Evolutionary conservation across 2,329 filamentous ascomycete genomes (phyloP).

Genomic region (Ophiosphaerella herpotricha): DNA sequence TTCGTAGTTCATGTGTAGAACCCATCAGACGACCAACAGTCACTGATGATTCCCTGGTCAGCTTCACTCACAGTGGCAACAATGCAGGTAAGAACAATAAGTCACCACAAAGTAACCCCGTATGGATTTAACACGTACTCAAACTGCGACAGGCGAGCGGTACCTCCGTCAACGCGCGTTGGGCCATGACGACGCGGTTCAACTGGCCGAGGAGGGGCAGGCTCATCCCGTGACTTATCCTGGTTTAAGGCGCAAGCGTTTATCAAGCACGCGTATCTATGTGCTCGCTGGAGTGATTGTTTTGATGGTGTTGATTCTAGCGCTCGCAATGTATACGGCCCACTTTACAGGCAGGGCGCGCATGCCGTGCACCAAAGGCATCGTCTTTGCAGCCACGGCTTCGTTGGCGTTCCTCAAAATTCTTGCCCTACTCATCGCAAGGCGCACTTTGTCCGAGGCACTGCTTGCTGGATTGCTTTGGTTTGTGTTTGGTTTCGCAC

Average conservation of each 20-base stretch:
- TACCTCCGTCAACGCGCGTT: conserved; percentile 18
- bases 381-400: conserved; percentile 26
- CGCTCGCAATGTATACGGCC: conserved; percentile 12
- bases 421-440: conserved; percentile 24
- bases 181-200: conserved; percentile 6
- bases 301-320: conserved; percentile 18
- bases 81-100: conserved; percentile 15
- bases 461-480: conserved; percentile 29
- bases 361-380: conserved; percentile 22
- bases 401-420: conserved; percentile 21
- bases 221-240: not conserved
- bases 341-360: conserved; percentile 22
- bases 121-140: not conserved
- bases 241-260: not conserved
- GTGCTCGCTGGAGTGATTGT: conserved; percentile 12
- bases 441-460: conserved; percentile 23
- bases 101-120: not conserved
- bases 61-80: conserved; percentile 3
- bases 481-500: conserved; percentile 26
- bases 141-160: conserved; percentile 10
- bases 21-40: no score
- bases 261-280: conserved; percentile 20
- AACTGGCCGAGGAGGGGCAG: conserved; percentile 16
- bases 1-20: no score
- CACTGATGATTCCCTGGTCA: conserved; percentile 1